These are phyloP conservation scores for Geosmithia flava DNA, from an alignment of 2,329 filamentous ascomycete species.

Conservation along the genomic window DNA sequence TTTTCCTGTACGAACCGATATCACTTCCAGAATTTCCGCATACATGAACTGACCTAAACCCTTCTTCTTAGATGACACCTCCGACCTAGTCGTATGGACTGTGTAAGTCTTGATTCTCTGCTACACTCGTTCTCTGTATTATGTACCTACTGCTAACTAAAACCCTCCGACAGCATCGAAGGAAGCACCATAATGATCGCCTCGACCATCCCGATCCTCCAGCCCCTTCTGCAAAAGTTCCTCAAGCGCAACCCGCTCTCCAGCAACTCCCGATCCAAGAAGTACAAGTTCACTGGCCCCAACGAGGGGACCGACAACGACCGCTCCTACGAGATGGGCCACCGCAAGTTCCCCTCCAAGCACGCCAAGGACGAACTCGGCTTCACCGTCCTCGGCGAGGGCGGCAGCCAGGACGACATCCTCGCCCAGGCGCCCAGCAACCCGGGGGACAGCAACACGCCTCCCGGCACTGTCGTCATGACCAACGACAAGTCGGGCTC, in stretches of 20 bases:
- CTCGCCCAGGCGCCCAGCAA: background rate
- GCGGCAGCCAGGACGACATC: constrained; percentile 6
- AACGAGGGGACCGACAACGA: background rate
- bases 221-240: constrained; percentile 12
- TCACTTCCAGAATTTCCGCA: too few species aligned
- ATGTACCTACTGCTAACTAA: background rate
- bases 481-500: too few species aligned
- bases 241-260: constrained; percentile 4
- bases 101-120: constrained; percentile 14
- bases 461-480: too few species aligned
- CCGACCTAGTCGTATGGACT: constrained; percentile 28
- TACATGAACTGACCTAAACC: too few species aligned
- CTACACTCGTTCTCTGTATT: background rate
- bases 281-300: background rate
- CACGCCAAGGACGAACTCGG: constrained; percentile 5
- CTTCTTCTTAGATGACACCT: background rate
- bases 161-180: constrained; percentile 12
- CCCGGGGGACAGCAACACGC: too few species aligned
- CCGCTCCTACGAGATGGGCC: constrained; percentile 2
- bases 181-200: constrained; percentile 20
- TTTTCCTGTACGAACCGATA: constrained; percentile 6
- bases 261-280: background rate
- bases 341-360: constrained; percentile 4
- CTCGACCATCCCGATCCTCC: constrained; percentile 19
- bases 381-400: constrained; percentile 5